phyloP scores from a whole-genome alignment of 2,329 filamentous ascomycete genomes.

The Chalara sp. region DNA sequence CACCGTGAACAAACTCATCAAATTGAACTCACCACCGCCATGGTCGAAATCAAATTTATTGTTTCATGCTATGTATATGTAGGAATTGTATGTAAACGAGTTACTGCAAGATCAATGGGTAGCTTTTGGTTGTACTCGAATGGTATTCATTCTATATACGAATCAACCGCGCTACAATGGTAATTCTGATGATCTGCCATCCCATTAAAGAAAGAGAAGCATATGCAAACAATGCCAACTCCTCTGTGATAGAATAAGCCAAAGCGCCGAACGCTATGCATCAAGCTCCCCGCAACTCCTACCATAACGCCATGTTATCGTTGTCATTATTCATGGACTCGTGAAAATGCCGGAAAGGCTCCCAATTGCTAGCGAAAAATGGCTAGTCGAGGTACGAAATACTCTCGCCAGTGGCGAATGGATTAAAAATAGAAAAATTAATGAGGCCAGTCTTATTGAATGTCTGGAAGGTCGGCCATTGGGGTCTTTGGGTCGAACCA shows the following conservation, averaged over 20 bases:
- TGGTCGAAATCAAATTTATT: too few relatives aligned
- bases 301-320: not conserved
- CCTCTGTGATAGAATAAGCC: not conserved
- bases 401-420: not conserved
- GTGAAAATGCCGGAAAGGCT: not conserved
- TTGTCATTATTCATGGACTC: not conserved
- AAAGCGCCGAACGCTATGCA: not conserved
- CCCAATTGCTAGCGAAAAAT: not conserved
- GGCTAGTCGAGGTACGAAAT: not conserved
- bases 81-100: too few relatives aligned
- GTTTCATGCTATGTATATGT: too few relatives aligned
- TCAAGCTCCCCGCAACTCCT: not conserved
- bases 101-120: too few relatives aligned
- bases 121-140: too few relatives aligned
- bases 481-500: constrained; percentile 29
- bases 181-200: not conserved
- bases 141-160: not conserved
- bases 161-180: not conserved
- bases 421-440: not conserved
- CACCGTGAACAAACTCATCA: too few relatives aligned
- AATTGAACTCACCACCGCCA: too few relatives aligned
- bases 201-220: not conserved
- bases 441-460: constrained; percentile 9
- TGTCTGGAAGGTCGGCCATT: constrained; percentile 21
- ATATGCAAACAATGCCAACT: not conserved